phyloP scores from a whole-genome alignment of 768 basidiomycete genomes.

The Psilocybe sp. region DNA sequence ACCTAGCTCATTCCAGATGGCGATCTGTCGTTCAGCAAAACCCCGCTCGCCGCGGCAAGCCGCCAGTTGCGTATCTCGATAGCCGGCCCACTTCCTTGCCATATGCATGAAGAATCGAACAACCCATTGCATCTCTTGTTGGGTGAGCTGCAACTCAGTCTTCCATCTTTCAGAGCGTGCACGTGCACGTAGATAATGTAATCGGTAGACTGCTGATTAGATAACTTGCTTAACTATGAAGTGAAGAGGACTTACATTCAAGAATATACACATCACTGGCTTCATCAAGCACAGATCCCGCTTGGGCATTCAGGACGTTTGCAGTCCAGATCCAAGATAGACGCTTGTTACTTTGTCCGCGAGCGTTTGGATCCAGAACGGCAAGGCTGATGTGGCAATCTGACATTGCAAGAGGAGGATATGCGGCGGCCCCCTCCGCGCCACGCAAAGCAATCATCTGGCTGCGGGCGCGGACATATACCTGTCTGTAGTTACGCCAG shows the following conservation, averaged over 20 bases:
- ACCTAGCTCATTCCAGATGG: constrained; percentile 5
- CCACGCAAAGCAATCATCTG: no score
- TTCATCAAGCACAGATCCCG: not conserved
- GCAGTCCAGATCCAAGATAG: not conserved
- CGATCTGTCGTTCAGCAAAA: constrained; percentile 2
- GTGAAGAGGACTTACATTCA: not conserved
- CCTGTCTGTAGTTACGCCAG: no score
- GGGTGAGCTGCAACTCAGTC: not conserved
- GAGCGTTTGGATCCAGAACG: no score
- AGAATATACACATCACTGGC: not conserved
- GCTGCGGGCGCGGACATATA: no score
- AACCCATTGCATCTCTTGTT: constrained; percentile 9
- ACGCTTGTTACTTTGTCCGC: no score
- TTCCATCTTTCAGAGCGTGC: not conserved
- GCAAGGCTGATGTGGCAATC: no score
- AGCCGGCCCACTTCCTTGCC: not conserved
- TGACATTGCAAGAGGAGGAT: no score
- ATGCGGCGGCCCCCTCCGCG: no score
- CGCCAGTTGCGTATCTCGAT: not conserved
- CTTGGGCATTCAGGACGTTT: not conserved
- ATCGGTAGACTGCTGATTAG: not conserved
- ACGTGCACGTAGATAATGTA: constrained; percentile 3
- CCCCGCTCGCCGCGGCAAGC: not conserved
- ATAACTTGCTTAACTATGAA: not conserved
- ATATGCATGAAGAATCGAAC: constrained; percentile 1